A percentile compares a stretch with the other conserved stretches of the same genome.
Evolutionary conservation across 2,329 filamentous ascomycete species (phyloP).

Genomic region (Ophiocordyceps unilateralis): DNA sequence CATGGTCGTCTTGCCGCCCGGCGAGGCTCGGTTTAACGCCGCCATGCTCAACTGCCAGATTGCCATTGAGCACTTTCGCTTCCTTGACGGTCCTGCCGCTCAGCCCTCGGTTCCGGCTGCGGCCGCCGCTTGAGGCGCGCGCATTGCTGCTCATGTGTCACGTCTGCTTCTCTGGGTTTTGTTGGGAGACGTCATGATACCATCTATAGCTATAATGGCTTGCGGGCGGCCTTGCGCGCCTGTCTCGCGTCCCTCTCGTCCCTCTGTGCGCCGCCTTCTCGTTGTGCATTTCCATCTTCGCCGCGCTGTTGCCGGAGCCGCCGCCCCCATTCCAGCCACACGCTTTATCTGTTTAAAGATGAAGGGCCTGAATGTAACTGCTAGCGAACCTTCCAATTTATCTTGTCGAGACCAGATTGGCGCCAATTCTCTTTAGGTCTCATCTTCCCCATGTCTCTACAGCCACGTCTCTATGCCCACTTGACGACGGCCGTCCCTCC

Average conservation of each 20-base stretch:
- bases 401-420: neutral
- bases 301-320: too few relatives aligned
- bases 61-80: slow-evolving; percentile 65
- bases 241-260: too few relatives aligned
- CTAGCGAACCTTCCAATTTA: too few relatives aligned
- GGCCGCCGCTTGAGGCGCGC: slow-evolving; percentile 1
- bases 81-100: slow-evolving; percentile 33
- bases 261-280: too few relatives aligned
- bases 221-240: neutral
- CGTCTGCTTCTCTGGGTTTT: neutral
- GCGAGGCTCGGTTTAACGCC: slow-evolving; percentile 80
- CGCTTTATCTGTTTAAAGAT: too few relatives aligned
- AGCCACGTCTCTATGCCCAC: slow-evolving; percentile 19
- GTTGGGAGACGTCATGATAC: neutral
- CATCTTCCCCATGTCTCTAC: neutral
- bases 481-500: slow-evolving; percentile 50
- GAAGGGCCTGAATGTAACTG: too few relatives aligned
- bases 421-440: neutral
- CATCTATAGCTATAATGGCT: neutral
- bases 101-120: slow-evolving; percentile 10
- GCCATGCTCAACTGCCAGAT: slow-evolving; percentile 82
- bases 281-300: too few relatives aligned
- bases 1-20: slow-evolving; percentile 77
- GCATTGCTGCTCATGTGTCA: neutral
- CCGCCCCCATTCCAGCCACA: too few relatives aligned